These are phyloP conservation scores for Aleurites moluccanus DNA, from an alignment of 441 rosid species.

Conservation along the genomic window DNA sequence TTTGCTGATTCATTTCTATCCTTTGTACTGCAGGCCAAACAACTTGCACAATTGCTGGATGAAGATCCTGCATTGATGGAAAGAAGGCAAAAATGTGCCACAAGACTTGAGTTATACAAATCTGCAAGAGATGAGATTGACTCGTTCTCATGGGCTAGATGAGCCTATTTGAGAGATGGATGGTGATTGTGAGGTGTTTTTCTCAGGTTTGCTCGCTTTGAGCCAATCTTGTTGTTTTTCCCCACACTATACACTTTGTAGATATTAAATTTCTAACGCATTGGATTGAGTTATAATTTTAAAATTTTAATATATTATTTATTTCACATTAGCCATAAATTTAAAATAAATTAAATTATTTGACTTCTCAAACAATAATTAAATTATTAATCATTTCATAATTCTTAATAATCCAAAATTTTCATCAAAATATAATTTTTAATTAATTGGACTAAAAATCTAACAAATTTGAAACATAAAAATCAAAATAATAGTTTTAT, in stretches of 20 bases:
- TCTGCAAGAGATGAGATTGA: slow-evolving; percentile 67
- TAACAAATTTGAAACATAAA: too few relatives aligned
- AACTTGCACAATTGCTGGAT: slow-evolving; percentile 52
- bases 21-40: slow-evolving; percentile 39
- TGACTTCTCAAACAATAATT: too few relatives aligned
- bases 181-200: background rate
- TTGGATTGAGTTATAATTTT: background rate
- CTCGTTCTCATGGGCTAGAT: slow-evolving; percentile 51
- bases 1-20: background rate
- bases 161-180: slow-evolving; percentile 18
- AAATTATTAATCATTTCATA: too few relatives aligned
- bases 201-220: background rate
- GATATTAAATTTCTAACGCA: background rate
- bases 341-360: too few relatives aligned
- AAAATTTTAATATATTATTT: too few relatives aligned
- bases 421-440: too few relatives aligned
- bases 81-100: slow-evolving; percentile 53
- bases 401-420: too few relatives aligned
- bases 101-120: slow-evolving; percentile 60
- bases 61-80: slow-evolving; percentile 66
- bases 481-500: too few relatives aligned
- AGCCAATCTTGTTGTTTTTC: background rate
- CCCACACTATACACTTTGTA: background rate
- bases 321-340: too few relatives aligned
- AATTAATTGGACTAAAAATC: too few relatives aligned